These are phyloP conservation scores for Pythium insidiosum DNA, from an alignment of 352 stramenopile genomes.

Conservation along the genomic window DNA sequence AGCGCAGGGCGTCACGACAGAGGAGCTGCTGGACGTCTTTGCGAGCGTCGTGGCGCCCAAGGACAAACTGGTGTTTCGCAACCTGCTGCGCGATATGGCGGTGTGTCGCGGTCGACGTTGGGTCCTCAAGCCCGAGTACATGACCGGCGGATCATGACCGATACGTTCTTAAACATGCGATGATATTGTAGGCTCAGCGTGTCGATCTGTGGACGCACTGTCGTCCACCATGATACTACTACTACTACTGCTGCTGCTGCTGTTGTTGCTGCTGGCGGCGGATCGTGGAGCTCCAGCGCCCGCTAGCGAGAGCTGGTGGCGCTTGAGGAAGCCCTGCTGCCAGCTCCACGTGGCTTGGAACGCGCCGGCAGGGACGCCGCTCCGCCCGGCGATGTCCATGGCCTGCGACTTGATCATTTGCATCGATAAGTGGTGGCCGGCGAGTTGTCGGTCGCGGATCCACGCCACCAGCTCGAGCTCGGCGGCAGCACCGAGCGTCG, in stretches of 20 bases:
- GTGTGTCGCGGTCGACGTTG: conserved; percentile 58
- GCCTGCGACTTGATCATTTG: conserved; percentile 23
- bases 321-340: no score
- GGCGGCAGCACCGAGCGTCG: conserved; percentile 19
- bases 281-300: no score
- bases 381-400: conserved; percentile 25
- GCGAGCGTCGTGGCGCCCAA: conserved; percentile 71
- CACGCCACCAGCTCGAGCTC: conserved; percentile 27
- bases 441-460: conserved; percentile 15
- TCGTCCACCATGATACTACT: background rate
- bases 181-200: no score
- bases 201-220: no score
- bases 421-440: conserved; percentile 9
- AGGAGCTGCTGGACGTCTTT: conserved; percentile 87
- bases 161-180: no score
- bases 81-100: conserved; percentile 78
- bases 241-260: background rate
- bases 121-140: conserved; percentile 62
- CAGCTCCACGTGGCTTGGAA: conserved; percentile 41
- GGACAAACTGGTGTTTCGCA: conserved; percentile 85
- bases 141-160: no score
- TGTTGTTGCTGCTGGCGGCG: no score
- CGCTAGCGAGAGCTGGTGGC: conserved; percentile 22
- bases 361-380: conserved; percentile 21
- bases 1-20: conserved; percentile 70